These are phyloP conservation scores for Hyphochytrium catenoides DNA, from an alignment of 352 stramenopile species.

Conservation along the genomic window DNA sequence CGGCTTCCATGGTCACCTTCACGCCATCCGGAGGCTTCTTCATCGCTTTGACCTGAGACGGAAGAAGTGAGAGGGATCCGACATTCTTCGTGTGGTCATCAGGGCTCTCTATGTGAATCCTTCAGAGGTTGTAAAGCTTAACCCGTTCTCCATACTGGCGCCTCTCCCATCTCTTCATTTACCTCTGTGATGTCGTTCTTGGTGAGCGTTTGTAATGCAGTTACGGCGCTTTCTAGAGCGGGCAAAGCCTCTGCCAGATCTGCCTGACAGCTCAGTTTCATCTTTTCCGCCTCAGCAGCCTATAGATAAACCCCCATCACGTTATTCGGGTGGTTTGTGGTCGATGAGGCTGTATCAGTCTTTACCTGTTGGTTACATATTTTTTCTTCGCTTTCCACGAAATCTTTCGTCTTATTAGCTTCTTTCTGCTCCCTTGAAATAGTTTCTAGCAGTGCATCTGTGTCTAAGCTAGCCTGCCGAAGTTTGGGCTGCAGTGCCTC, in stretches of 20 bases:
- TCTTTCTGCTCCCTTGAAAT: constrained; percentile 66
- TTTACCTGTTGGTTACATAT: constrained; percentile 48
- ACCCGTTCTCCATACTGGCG: too few relatives aligned
- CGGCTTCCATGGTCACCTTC: constrained; percentile 79
- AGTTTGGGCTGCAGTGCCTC: constrained; percentile 74
- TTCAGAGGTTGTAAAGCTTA: too few relatives aligned
- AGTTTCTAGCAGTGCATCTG: constrained; percentile 60
- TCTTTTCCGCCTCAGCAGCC: constrained; percentile 53
- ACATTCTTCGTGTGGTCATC: too few relatives aligned
- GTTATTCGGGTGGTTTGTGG: too few relatives aligned
- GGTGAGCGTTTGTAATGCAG: constrained; percentile 71
- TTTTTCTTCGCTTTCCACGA: constrained; percentile 54
- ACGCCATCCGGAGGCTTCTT: constrained; percentile 81
- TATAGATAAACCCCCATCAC: too few relatives aligned
- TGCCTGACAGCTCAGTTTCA: constrained; percentile 71
- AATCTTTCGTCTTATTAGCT: constrained; percentile 53
- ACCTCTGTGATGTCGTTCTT: constrained; percentile 81
- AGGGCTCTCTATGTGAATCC: too few relatives aligned
- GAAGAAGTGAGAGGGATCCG: too few relatives aligned
- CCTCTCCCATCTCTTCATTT: too few relatives aligned
- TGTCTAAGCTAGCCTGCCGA: constrained; percentile 68
- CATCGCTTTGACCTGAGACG: constrained; percentile 85
- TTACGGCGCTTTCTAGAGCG: constrained; percentile 64
- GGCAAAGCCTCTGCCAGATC: constrained; percentile 76
- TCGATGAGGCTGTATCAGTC: background rate